phyloP scores from a whole-genome alignment of 2,329 filamentous ascomycete species.

The Knufia petricola region DNA sequence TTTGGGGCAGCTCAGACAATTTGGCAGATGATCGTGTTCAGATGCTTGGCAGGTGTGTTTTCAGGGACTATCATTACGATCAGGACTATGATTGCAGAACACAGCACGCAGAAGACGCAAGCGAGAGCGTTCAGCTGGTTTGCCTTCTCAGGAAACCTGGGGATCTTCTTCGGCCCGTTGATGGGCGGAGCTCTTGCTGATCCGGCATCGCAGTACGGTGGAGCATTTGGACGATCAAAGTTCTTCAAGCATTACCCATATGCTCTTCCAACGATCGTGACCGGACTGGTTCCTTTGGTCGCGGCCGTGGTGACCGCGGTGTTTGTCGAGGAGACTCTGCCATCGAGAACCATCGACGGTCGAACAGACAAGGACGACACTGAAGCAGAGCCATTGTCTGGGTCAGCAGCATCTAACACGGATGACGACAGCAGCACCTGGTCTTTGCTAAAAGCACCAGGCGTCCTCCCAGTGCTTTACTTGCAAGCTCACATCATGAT shows the following conservation, averaged over 20 bases:
- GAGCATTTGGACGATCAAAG: slow-evolving; percentile 43
- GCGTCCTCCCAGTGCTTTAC: slow-evolving; percentile 56
- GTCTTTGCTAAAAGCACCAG: slow-evolving; percentile 49
- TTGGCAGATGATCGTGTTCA: slow-evolving; percentile 65
- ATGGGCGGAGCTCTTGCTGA: slow-evolving; percentile 61
- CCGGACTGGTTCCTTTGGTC: slow-evolving; percentile 45
- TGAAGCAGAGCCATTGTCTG: slow-evolving; percentile 13
- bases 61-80: slow-evolving; percentile 63
- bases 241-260: slow-evolving; percentile 60
- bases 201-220: slow-evolving; percentile 54
- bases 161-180: slow-evolving; percentile 62
- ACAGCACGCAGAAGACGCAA: slow-evolving; percentile 59
- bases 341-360: not conserved
- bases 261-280: slow-evolving; percentile 52
- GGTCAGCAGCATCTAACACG: slow-evolving; percentile 19
- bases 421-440: slow-evolving; percentile 38
- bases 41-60: slow-evolving; percentile 64
- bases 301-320: slow-evolving; percentile 44
- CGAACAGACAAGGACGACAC: slow-evolving; percentile 15
- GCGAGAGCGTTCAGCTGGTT: slow-evolving; percentile 67
- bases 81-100: slow-evolving; percentile 67
- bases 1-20: slow-evolving; percentile 60
- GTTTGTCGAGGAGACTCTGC: slow-evolving; percentile 49
- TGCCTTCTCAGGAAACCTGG: slow-evolving; percentile 63
- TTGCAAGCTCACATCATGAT: slow-evolving; percentile 58